A percentile compares a stretch with the other conserved stretches of the same genome.
Evolutionary conservation across 306 rosid genomes (phyloP).

Genomic region (Carpinus viminea): DNA sequence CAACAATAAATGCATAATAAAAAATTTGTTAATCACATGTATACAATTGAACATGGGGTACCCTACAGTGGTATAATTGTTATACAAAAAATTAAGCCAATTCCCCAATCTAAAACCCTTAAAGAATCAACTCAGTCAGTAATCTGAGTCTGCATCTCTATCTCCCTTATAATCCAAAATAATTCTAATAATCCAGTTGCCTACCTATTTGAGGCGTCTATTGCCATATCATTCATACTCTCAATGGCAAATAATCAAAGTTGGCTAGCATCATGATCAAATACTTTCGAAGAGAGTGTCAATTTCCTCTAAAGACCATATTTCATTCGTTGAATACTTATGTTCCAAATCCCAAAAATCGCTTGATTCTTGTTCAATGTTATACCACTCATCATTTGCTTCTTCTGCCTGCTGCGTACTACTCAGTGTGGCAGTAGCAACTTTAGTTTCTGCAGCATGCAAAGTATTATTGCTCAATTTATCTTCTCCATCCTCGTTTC

Average conservation of each 20-base stretch:
- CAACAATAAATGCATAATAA: too few relatives aligned
- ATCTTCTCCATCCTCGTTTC: conserved; percentile 28
- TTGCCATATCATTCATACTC: conserved; percentile 60
- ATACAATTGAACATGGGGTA: too few relatives aligned
- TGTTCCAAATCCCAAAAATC: conserved; percentile 7
- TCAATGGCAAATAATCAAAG: conserved; percentile 21
- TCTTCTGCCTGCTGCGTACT: conserved; percentile 35
- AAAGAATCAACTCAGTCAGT: neutral
- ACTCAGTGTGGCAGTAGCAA: conserved; percentile 16
- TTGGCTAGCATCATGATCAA: conserved; percentile 26
- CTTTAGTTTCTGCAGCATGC: neutral
- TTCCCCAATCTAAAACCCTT: neutral
- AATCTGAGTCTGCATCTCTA: too few relatives aligned
- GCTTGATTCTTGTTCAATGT: neutral
- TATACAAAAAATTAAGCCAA: neutral
- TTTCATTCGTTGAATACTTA: conserved; percentile 56
- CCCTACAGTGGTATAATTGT: too few relatives aligned
- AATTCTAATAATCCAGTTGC: too few relatives aligned
- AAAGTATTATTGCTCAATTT: conserved; percentile 9
- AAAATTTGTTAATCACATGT: too few relatives aligned
- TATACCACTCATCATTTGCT: conserved; percentile 33
- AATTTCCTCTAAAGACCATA: conserved; percentile 62
- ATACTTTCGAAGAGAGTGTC: conserved; percentile 39
- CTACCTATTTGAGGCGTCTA: conserved; percentile 7
- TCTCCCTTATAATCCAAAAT: too few relatives aligned